These are phyloP conservation scores for Sclerotiophoma versabilis DNA, from an alignment of 2,329 filamentous ascomycete species.

Conservation along the genomic window DNA sequence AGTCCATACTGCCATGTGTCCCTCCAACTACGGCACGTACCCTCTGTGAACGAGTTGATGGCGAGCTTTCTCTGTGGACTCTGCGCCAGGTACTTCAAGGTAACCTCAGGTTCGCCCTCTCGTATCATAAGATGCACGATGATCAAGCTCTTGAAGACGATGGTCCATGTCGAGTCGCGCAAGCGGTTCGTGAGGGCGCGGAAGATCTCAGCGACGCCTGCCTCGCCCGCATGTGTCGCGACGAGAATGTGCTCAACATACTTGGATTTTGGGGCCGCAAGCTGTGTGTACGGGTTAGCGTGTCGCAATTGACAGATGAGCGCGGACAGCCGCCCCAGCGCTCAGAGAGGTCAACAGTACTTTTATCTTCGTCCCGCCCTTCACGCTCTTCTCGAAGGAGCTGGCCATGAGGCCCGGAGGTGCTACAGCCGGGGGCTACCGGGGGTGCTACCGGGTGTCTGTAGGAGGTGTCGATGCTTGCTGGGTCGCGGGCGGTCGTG, in stretches of 20 bases:
- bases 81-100: constrained; percentile 81
- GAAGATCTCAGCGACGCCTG: constrained; percentile 94
- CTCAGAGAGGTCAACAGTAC: constrained; percentile 53
- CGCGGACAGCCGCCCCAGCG: neutral
- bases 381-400: constrained; percentile 98
- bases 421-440: constrained; percentile 19
- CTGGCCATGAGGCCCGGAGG: constrained; percentile 67
- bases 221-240: constrained; percentile 92
- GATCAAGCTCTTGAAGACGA: constrained; percentile 96
- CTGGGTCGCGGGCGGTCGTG: constrained; percentile 17
- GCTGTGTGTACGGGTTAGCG: constrained; percentile 58
- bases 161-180: constrained; percentile 98
- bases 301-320: constrained; percentile 20
- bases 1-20: neutral
- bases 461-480: constrained; percentile 11
- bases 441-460: constrained; percentile 17
- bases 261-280: constrained; percentile 96
- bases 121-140: constrained; percentile 97
- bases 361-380: constrained; percentile 98
- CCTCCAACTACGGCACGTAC: constrained; percentile 58
- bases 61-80: constrained; percentile 79
- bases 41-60: constrained; percentile 90
- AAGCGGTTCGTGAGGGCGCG: constrained; percentile 86
- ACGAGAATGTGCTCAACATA: constrained; percentile 98
- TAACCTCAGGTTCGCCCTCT: constrained; percentile 89